phyloP scores from a whole-genome alignment of 1,139 yeast species.

The Candida sp. region DNA sequence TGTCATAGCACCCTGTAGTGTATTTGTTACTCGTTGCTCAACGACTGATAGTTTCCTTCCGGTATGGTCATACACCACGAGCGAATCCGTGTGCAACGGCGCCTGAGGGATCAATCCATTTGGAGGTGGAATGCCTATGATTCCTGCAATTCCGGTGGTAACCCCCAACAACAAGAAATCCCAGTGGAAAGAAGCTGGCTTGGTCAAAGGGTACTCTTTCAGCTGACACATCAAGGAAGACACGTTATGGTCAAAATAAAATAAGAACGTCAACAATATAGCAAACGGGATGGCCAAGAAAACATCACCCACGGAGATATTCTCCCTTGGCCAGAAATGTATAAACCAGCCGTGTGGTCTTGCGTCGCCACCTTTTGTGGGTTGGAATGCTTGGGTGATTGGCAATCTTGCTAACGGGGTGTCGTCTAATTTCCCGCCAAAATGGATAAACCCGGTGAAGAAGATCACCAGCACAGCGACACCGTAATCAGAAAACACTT shows the following conservation, averaged over 20 bases:
- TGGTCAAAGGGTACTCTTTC: constrained; percentile 76
- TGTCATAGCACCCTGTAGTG: constrained; percentile 82
- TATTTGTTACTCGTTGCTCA: constrained; percentile 87
- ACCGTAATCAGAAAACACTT: constrained; percentile 83
- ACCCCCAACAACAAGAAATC: constrained; percentile 86
- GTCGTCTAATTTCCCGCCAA: constrained; percentile 72
- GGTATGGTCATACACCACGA: constrained; percentile 60
- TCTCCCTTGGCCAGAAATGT: constrained; percentile 69
- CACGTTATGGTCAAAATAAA: constrained; percentile 95
- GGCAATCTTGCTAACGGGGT: constrained; percentile 65
- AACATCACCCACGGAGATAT: constrained; percentile 70
- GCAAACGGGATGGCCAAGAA: constrained; percentile 96
- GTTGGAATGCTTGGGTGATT: constrained; percentile 73
- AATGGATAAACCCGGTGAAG: constrained; percentile 90
- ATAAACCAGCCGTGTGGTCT: constrained; percentile 74
- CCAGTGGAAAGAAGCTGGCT: constrained; percentile 93
- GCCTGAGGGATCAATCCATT: constrained; percentile 98
- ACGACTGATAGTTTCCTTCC: constrained; percentile 65
- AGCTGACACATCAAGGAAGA: constrained; percentile 93
- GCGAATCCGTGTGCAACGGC: constrained; percentile 85
- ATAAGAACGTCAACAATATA: constrained; percentile 75
- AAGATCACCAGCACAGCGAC: constrained; percentile 84
- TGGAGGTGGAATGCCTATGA: constrained; percentile 93
- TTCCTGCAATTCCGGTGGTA: constrained; percentile 86
- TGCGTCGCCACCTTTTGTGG: constrained; percentile 50